phyloP scores from a whole-genome alignment of 2,329 filamentous ascomycete species.

The Aspergillus fructus region DNA sequence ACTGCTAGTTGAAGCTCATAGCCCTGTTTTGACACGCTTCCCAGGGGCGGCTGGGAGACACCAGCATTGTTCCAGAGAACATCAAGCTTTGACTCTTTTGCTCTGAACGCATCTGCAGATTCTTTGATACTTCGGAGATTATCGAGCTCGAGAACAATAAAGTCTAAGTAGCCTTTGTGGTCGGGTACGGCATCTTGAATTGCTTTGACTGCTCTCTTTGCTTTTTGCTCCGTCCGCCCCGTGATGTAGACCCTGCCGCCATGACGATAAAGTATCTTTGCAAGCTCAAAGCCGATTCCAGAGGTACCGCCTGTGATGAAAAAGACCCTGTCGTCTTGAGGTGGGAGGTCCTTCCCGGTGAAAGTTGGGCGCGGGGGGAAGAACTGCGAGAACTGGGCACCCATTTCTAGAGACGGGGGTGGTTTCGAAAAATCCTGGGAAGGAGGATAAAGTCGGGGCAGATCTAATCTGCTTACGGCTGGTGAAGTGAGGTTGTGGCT shows the following conservation, averaged over 20 bases:
- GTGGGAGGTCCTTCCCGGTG: conserved; percentile 7
- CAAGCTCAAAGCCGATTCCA: conserved; percentile 12
- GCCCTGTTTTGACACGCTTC: conserved; percentile 29
- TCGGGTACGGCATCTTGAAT: background rate
- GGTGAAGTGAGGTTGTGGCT: too few relatives aligned
- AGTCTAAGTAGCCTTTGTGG: conserved; percentile 34
- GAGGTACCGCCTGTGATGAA: conserved; percentile 11
- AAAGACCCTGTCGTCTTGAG: conserved; percentile 5
- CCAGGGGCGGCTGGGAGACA: conserved; percentile 35
- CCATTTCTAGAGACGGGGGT: background rate
- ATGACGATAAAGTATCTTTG: conserved; percentile 9
- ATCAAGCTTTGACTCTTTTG: conserved; percentile 38
- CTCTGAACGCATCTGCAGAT: conserved; percentile 34
- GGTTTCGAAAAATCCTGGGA: too few relatives aligned
- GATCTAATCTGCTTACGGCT: too few relatives aligned
- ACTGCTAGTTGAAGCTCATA: conserved; percentile 40
- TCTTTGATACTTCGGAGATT: conserved; percentile 15
- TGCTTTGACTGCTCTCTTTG: background rate
- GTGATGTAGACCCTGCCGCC: conserved; percentile 10
- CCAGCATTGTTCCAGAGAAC: conserved; percentile 45
- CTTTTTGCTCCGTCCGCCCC: conserved; percentile 4
- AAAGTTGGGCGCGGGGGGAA: conserved; percentile 11
- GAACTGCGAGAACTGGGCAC: conserved; percentile 9
- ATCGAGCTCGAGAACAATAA: conserved; percentile 48
- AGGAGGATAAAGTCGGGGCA: too few relatives aligned